Evolutionary conservation across 2,329 filamentous ascomycete species (phyloP).

Genomic region (Cladosporium velox): DNA sequence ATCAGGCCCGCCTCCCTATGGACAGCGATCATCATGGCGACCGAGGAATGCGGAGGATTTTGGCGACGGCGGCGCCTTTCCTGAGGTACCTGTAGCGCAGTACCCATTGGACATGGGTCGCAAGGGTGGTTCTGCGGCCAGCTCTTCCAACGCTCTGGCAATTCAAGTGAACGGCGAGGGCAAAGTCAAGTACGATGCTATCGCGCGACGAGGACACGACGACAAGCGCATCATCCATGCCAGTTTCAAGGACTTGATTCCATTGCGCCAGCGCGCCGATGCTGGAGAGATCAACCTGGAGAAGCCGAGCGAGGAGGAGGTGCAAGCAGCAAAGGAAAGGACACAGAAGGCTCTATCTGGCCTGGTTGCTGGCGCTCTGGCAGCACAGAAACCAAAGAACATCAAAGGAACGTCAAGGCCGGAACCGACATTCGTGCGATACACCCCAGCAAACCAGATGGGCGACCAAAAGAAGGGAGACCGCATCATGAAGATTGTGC

Average conservation of each 20-base stretch:
- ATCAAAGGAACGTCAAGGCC: slow-evolving; percentile 77
- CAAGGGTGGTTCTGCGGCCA: slow-evolving; percentile 60
- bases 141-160: slow-evolving; percentile 80
- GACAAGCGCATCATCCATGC: slow-evolving; percentile 86
- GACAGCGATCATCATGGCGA: slow-evolving; percentile 85
- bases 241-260: slow-evolving; percentile 95
- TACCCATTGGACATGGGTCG: slow-evolving; percentile 95
- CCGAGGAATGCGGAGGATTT: slow-evolving; percentile 88
- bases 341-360: slow-evolving; percentile 83
- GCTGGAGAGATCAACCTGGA: slow-evolving; percentile 87
- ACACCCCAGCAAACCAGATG: slow-evolving; percentile 97
- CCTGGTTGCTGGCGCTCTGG: slow-evolving; percentile 80
- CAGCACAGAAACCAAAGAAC: slow-evolving; percentile 94
- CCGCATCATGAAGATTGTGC: slow-evolving; percentile 97
- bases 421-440: slow-evolving; percentile 90
- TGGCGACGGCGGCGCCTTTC: slow-evolving; percentile 93
- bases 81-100: slow-evolving; percentile 89
- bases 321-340: slow-evolving; percentile 79
- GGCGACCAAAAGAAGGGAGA: slow-evolving; percentile 87
- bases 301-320: slow-evolving; percentile 80
- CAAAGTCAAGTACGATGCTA: slow-evolving; percentile 94
- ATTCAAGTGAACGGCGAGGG: slow-evolving; percentile 88
- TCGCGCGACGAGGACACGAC: slow-evolving; percentile 84
- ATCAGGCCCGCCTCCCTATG: slow-evolving; percentile 83
- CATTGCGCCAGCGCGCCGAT: slow-evolving; percentile 87